These are phyloP conservation scores for Calendula officinalis DNA, from an alignment of 129 eudicot species.

Conservation along the genomic window DNA sequence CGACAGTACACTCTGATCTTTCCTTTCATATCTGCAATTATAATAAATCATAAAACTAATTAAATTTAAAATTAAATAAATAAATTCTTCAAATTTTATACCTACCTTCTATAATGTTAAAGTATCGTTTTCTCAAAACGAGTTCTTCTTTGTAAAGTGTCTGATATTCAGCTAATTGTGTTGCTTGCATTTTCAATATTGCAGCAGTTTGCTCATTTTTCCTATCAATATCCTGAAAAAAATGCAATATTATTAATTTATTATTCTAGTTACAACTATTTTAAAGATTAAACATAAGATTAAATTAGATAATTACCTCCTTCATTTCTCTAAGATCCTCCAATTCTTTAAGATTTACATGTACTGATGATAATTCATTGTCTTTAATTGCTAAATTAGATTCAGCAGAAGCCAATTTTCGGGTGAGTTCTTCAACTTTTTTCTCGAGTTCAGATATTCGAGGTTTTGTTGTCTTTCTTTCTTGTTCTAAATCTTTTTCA, in stretches of 20 bases:
- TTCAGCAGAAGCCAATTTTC: constrained; percentile 53
- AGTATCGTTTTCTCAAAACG: constrained; percentile 76
- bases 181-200: constrained; percentile 89
- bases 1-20: constrained; percentile 94
- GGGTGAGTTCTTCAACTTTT: constrained; percentile 53
- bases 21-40: constrained; percentile 83
- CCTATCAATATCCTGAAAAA: constrained; percentile 86
- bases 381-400: constrained; percentile 55
- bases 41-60: constrained; percentile 5
- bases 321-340: constrained; percentile 98
- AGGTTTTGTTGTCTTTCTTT: constrained; percentile 54
- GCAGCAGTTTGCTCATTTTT: constrained; percentile 98
- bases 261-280: constrained; percentile 7
- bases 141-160: constrained; percentile 86
- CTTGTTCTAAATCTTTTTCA: constrained; percentile 61
- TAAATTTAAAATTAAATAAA: not conserved
- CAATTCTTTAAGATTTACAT: constrained; percentile 66
- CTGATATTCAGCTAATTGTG: constrained; percentile 86
- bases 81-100: not conserved
- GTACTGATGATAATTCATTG: constrained; percentile 60
- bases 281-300: constrained; percentile 2
- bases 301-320: constrained; percentile 47
- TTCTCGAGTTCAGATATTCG: constrained; percentile 68
- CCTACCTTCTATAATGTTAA: constrained; percentile 89
- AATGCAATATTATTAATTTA: not conserved